A percentile compares a stretch with the other conserved stretches of the same genome.
Conservation (phyloP, 1,139 yeast species). For the Kurtzmaniella quercitrusa region DNA sequence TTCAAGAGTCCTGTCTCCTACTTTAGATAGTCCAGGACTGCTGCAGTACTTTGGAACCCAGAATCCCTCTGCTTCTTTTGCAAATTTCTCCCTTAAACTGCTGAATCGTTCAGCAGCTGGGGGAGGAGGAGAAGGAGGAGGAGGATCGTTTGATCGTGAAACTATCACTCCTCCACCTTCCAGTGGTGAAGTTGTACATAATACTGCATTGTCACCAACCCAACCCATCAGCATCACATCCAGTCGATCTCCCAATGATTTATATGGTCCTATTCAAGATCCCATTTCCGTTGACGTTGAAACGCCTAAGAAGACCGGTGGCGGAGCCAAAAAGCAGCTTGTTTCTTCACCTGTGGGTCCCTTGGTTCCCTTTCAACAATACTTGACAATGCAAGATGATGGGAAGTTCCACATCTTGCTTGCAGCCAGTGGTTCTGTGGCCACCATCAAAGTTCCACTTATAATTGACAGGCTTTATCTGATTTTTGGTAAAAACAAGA, state of each 20-base stretch:
- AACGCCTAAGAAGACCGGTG: constrained; percentile 15
- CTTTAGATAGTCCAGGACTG: constrained; percentile 7
- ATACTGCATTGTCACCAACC: constrained; percentile 5
- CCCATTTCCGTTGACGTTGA: not conserved
- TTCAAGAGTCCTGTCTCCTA: constrained; percentile 13
- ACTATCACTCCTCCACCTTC: constrained; percentile 6
- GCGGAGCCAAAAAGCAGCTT: constrained; percentile 25
- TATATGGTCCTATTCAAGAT: not conserved
- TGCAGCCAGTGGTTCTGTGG: constrained; percentile 96
- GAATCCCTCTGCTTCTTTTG: not conserved
- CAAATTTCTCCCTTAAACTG: not conserved
- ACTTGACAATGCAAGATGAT: constrained; percentile 67
- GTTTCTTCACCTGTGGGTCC: constrained; percentile 61
- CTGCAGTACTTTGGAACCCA: not conserved
- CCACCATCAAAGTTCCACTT: constrained; percentile 86
- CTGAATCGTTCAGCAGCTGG: too few species aligned
- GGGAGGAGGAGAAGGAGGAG: too few species aligned
- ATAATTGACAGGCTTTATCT: constrained; percentile 80
- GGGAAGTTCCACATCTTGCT: constrained; percentile 79
- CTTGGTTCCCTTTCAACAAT: constrained; percentile 71
- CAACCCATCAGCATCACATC: constrained; percentile 3
- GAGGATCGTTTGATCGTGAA: not conserved
- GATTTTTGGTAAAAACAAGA: constrained; percentile 63
- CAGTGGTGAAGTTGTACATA: not conserved
- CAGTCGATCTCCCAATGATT: constrained; percentile 2